Evolutionary conservation across 2,329 filamentous ascomycete genomes (phyloP).

Genomic region (Metarhizium guizhouense): DNA sequence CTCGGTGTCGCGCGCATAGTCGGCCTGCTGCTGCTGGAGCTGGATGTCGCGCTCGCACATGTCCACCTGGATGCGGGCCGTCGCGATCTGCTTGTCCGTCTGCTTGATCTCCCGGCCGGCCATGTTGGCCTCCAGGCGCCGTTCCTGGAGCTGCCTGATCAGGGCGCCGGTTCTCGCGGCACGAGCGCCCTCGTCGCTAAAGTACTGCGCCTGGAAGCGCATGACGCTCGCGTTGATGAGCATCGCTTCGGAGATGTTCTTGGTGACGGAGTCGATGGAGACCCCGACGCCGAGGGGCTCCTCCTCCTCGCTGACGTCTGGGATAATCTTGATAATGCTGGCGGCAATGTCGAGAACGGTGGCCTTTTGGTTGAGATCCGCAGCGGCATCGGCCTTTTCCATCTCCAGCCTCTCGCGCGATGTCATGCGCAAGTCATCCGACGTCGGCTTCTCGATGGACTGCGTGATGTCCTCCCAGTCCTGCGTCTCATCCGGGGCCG

Average conservation of each 20-base stretch:
- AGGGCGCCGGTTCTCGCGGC: neutral
- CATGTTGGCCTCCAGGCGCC: neutral
- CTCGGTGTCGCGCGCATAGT: neutral
- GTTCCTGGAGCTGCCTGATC: neutral
- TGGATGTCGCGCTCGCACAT: neutral
- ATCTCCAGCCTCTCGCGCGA: neutral
- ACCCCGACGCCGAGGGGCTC: neutral
- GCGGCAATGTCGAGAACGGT: neutral
- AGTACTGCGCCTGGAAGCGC: neutral
- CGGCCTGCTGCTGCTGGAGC: neutral
- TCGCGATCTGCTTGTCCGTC: neutral
- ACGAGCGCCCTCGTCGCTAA: neutral
- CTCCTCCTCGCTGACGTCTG: neutral
- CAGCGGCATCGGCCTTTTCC: neutral
- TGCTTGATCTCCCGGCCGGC: neutral
- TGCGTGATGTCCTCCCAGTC: neutral
- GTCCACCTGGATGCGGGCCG: neutral
- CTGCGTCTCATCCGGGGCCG: neutral
- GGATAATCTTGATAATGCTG: neutral
- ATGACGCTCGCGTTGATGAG: neutral
- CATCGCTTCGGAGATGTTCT: neutral
- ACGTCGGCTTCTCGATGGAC: neutral
- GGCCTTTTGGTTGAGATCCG: neutral
- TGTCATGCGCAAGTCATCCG: neutral
- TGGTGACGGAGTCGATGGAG: neutral